These are phyloP conservation scores for Ulvella scutata DNA, from an alignment of 139 green algal genomes.

Conservation along the genomic window DNA sequence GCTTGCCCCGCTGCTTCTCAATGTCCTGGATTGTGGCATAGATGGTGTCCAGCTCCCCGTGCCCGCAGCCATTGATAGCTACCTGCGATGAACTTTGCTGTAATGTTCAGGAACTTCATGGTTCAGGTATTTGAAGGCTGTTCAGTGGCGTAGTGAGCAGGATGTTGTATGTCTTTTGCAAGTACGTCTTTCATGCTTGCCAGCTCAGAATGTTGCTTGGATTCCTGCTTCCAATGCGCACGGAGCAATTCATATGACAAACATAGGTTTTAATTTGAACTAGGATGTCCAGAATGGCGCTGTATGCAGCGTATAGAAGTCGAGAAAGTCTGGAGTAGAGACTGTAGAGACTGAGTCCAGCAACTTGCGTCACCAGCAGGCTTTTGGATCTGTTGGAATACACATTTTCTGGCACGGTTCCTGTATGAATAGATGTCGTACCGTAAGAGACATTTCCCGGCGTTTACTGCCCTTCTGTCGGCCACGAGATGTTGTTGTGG, in stretches of 20 bases:
- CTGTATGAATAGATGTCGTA: no score
- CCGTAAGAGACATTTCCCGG: no score
- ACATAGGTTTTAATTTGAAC: no score
- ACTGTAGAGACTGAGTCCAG: no score
- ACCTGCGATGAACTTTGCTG: conserved; percentile 27
- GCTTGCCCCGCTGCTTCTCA: conserved; percentile 31
- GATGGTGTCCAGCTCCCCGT: conserved; percentile 90
- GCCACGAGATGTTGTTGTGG: no score
- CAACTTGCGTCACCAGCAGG: no score
- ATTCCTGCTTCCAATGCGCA: background rate
- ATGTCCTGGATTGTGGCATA: conserved; percentile 61
- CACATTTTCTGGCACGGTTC: no score
- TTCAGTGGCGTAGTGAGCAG: background rate
- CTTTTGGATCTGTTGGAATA: no score
- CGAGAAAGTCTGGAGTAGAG: no score
- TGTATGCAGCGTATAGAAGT: no score
- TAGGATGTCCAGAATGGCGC: no score
- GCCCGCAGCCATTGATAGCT: conserved; percentile 75
- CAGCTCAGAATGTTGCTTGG: background rate
- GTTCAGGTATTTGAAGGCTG: background rate
- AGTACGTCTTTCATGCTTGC: background rate
- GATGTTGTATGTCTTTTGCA: background rate
- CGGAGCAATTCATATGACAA: background rate
- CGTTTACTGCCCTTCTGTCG: no score
- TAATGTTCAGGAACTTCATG: background rate